phyloP scores from a whole-genome alignment of 768 basidiomycete species.

The Boletus rubescentipes region DNA sequence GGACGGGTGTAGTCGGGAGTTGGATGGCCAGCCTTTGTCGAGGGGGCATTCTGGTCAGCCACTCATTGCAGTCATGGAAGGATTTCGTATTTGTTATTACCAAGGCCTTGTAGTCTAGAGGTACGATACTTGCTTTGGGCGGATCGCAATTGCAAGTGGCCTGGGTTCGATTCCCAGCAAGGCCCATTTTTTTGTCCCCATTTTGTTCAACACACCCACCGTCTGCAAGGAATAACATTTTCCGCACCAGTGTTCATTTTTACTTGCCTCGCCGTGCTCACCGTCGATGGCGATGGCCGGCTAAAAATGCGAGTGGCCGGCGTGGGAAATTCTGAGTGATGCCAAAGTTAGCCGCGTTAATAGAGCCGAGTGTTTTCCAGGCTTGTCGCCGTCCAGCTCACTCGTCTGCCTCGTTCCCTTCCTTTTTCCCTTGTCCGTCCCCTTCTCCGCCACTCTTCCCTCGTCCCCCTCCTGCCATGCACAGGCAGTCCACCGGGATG shows the following conservation, averaged over 20 bases:
- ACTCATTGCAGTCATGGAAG: not conserved
- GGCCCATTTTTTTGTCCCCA: constrained; percentile 22
- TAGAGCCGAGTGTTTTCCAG: constrained; percentile 21
- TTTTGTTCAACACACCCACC: not conserved
- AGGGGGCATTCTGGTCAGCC: constrained; percentile 17
- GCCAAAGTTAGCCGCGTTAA: constrained; percentile 29
- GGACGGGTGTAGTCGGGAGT: not conserved
- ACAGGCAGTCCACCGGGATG: constrained; percentile 46
- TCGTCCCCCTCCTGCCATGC: constrained; percentile 25
- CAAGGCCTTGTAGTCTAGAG: constrained; percentile 37
- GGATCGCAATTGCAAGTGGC: constrained; percentile 33
- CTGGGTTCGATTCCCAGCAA: constrained; percentile 40
- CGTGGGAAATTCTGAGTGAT: constrained; percentile 23
- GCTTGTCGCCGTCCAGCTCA: constrained; percentile 15
- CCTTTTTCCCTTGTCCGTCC: constrained; percentile 8
- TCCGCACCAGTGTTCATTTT: too few relatives aligned
- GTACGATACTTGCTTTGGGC: constrained; percentile 41
- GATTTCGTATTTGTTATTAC: too few relatives aligned
- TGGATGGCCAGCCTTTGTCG: not conserved
- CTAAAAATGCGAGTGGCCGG: constrained; percentile 6
- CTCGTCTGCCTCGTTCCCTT: constrained; percentile 20
- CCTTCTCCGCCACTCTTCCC: constrained; percentile 1
- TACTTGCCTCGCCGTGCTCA: not conserved
- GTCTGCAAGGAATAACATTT: too few relatives aligned
- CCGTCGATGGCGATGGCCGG: not conserved